A percentile compares a stretch with the other conserved stretches of the same genome.
phyloP scores from a whole-genome alignment of 306 rosid species.

The Cucumis hystrix region DNA sequence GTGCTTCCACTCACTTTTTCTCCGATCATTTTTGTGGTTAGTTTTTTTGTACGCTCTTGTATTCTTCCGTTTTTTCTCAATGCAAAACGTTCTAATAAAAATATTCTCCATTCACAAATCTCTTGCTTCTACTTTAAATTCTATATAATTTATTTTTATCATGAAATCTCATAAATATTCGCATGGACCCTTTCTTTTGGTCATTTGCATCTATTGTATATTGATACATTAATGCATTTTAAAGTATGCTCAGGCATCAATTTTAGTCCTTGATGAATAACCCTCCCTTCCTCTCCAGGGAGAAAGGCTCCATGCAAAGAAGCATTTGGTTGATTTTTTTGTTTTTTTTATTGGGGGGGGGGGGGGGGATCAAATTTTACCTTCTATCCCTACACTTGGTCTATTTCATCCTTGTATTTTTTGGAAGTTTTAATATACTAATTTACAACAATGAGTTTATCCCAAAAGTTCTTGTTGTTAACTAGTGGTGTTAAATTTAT shows the following conservation, averaged over 20 bases:
- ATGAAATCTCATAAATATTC: neutral
- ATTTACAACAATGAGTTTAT: neutral
- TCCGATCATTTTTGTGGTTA: neutral
- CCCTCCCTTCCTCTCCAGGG: neutral
- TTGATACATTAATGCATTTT: neutral
- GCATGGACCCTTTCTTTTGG: neutral
- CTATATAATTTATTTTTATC: neutral
- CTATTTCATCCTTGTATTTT: neutral
- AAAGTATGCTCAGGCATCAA: neutral
- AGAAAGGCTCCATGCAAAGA: neutral
- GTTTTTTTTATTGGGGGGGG: too few relatives aligned
- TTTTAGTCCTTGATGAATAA: neutral
- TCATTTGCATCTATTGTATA: neutral
- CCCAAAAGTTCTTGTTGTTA: neutral
- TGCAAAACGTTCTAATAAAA: too few relatives aligned
- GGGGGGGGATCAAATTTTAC: neutral
- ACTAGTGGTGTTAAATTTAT: neutral
- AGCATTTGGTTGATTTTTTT: neutral
- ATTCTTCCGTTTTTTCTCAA: too few relatives aligned
- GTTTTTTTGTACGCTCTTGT: too few relatives aligned
- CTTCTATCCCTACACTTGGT: neutral
- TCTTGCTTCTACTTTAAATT: neutral
- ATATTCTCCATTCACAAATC: neutral
- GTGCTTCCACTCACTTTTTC: neutral
- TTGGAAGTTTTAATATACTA: neutral